phyloP scores from a whole-genome alignment of 2,329 filamentous ascomycete species.

The Epichloe uncinata region DNA sequence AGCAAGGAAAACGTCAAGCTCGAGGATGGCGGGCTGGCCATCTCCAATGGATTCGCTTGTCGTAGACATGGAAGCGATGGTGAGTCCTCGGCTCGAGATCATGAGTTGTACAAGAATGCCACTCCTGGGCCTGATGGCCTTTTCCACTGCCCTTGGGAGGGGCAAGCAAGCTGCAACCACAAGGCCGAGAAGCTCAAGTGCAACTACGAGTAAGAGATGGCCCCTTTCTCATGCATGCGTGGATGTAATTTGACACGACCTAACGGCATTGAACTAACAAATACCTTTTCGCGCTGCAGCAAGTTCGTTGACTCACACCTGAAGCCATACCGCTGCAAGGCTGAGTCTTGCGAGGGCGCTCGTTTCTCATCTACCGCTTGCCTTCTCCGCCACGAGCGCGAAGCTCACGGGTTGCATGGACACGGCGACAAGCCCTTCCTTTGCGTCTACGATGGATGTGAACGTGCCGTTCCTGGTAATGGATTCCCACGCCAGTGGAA shows the following conservation, averaged over 20 bases:
- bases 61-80: slow-evolving; percentile 38
- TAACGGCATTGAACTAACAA: slow-evolving; percentile 11
- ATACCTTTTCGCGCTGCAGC: slow-evolving; percentile 33
- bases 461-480: slow-evolving; percentile 67
- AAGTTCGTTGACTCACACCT: slow-evolving; percentile 96
- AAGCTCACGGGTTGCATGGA: slow-evolving; percentile 90
- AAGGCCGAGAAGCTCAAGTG: slow-evolving; percentile 94
- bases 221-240: slow-evolving; percentile 7
- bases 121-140: slow-evolving; percentile 57
- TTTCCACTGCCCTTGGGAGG: slow-evolving; percentile 83
- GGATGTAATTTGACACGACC: neutral
- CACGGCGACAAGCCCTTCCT: slow-evolving; percentile 87
- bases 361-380: slow-evolving; percentile 93
- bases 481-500: slow-evolving; percentile 96
- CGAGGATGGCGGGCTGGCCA: slow-evolving; percentile 16
- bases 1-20: slow-evolving; percentile 13
- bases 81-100: slow-evolving; percentile 44
- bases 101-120: slow-evolving; percentile 58
- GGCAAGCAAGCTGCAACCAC: slow-evolving; percentile 62
- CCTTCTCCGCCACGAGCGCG: slow-evolving; percentile 84
- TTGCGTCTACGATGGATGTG: slow-evolving; percentile 78
- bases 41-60: slow-evolving; percentile 26
- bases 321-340: slow-evolving; percentile 93
- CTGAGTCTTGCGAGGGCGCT: slow-evolving; percentile 66
- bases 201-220: slow-evolving; percentile 77